Evolutionary conservation across 129 eudicot species (phyloP).

Genomic region (Helianthus tuberosus): DNA sequence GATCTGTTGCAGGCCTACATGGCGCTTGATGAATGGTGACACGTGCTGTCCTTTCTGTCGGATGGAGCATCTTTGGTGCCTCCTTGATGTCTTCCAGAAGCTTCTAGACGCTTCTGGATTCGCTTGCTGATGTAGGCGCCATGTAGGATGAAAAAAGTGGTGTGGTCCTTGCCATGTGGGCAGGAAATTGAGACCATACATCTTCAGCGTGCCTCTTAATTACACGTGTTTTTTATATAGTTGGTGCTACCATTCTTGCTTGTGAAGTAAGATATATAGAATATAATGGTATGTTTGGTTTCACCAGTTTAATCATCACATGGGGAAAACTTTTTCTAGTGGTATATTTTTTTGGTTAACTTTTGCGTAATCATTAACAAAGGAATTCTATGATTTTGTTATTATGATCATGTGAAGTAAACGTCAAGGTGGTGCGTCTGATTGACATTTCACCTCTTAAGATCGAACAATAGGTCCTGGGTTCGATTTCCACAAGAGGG

Average conservation of each 20-base stretch:
- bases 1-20: too few species aligned
- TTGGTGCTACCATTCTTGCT: not conserved
- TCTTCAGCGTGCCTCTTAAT: not conserved
- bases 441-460: not conserved
- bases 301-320: constrained; percentile 17
- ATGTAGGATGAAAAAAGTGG: too few species aligned
- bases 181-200: too few species aligned
- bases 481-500: too few species aligned
- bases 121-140: too few species aligned
- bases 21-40: too few species aligned
- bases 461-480: too few species aligned
- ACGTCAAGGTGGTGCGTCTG: not conserved
- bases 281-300: constrained; percentile 1
- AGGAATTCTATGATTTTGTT: not conserved
- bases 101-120: too few species aligned
- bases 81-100: too few species aligned
- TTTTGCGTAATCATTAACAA: constrained; percentile 10
- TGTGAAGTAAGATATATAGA: not conserved
- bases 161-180: too few species aligned
- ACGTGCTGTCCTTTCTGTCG: too few species aligned
- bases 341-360: not conserved
- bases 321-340: not conserved
- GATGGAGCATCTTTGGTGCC: too few species aligned
- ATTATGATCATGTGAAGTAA: constrained; percentile 14
- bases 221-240: constrained; percentile 7